Percentiles rank a stretch among this genome's conserved stretches.
Conservation (phyloP, 1,139 yeast genomes). For the Arxiozyma bovina region DNA sequence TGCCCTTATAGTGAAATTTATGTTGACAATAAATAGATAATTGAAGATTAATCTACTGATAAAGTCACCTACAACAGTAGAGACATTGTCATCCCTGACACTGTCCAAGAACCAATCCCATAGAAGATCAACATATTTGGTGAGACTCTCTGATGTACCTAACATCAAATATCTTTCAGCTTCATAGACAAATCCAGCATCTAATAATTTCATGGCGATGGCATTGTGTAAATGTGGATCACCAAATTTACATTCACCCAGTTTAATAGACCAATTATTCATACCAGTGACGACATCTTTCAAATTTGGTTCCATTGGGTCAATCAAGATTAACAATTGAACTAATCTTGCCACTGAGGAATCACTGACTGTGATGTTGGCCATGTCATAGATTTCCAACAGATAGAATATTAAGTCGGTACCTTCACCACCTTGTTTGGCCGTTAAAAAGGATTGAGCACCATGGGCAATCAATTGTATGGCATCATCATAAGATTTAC, state of each 20-base stretch:
- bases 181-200: slow-evolving; percentile 34
- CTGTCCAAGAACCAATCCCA: slow-evolving; percentile 44
- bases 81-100: slow-evolving; percentile 23
- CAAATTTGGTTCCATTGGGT: slow-evolving; percentile 54
- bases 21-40: slow-evolving; percentile 55
- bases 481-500: slow-evolving; percentile 61
- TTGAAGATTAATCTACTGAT: slow-evolving; percentile 59
- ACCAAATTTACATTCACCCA: slow-evolving; percentile 49
- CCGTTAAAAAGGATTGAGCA: slow-evolving; percentile 55
- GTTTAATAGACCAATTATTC: slow-evolving; percentile 54
- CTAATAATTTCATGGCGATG: slow-evolving; percentile 57
- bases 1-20: slow-evolving; percentile 47
- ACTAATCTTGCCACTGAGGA: slow-evolving; percentile 35
- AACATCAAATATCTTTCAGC: slow-evolving; percentile 56
- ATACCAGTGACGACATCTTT: slow-evolving; percentile 57
- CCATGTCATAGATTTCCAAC: slow-evolving; percentile 55
- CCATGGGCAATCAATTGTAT: slow-evolving; percentile 65
- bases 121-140: slow-evolving; percentile 45
- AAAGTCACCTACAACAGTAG: slow-evolving; percentile 42
- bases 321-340: slow-evolving; percentile 28
- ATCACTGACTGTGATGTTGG: slow-evolving; percentile 38
- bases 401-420: slow-evolving; percentile 69
- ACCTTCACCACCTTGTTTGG: slow-evolving; percentile 70
- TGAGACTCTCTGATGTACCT: slow-evolving; percentile 57
- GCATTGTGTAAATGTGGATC: slow-evolving; percentile 69